Conservation (phyloP, 1,139 yeast genomes). For the Blastobotrys proliferans region DNA sequence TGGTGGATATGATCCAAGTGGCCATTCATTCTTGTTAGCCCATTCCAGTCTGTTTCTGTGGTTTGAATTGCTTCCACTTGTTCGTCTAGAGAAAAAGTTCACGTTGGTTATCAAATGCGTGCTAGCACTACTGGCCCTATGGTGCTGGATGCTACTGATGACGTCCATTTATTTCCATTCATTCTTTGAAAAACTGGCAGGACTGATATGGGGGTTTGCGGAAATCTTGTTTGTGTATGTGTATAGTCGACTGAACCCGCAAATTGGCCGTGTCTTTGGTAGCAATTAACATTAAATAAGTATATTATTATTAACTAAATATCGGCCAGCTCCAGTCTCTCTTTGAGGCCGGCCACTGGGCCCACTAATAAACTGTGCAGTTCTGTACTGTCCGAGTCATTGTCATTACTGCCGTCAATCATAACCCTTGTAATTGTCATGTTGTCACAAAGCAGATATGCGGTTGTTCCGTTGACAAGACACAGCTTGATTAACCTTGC, state of each 20-base stretch:
- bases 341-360: slow-evolving; percentile 12
- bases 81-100: slow-evolving; percentile 6
- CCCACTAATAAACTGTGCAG: slow-evolving; percentile 13
- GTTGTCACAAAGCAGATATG: slow-evolving; percentile 17
- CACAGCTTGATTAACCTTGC: slow-evolving; percentile 19
- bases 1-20: slow-evolving; percentile 97
- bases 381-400: background rate
- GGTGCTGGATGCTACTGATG: slow-evolving; percentile 87
- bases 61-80: slow-evolving; percentile 53
- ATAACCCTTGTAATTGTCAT: slow-evolving; percentile 14
- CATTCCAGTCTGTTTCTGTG: slow-evolving; percentile 68
- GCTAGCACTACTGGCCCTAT: slow-evolving; percentile 46
- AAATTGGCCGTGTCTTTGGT: slow-evolving; percentile 14
- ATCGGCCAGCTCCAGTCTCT: slow-evolving; percentile 8
- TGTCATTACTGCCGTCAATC: background rate
- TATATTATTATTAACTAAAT: background rate
- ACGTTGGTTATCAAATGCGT: slow-evolving; percentile 34
- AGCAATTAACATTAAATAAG: background rate
- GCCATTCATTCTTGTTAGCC: slow-evolving; percentile 79
- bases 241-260: slow-evolving; percentile 27
- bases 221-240: slow-evolving; percentile 43
- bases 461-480: slow-evolving; percentile 13
- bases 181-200: slow-evolving; percentile 64
- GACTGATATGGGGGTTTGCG: slow-evolving; percentile 56
- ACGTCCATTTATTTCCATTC: slow-evolving; percentile 86